Percentiles rank a stretch among this genome's conserved stretches.
phyloP scores from a whole-genome alignment of 805 yeast species.

The Monosporozyma solicola region DNA sequence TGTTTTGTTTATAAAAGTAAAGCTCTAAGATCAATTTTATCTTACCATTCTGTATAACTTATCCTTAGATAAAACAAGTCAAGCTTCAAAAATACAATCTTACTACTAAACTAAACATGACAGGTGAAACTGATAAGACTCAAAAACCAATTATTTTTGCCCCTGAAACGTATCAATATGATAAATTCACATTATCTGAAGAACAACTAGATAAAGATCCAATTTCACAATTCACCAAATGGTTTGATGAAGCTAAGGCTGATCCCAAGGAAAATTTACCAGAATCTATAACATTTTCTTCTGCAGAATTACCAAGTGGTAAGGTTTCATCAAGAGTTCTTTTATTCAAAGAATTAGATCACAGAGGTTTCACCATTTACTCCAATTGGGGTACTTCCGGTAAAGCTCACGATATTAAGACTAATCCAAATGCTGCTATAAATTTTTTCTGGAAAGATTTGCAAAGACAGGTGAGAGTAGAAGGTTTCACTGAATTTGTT shows the following conservation, averaged over 20 bases:
- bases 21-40: background rate
- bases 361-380: conserved; percentile 73
- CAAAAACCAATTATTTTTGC: conserved; percentile 46
- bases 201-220: conserved; percentile 51
- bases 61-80: background rate
- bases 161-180: conserved; percentile 83
- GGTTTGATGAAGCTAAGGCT: conserved; percentile 74
- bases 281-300: conserved; percentile 79
- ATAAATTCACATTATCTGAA: conserved; percentile 51
- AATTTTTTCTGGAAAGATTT: conserved; percentile 87
- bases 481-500: conserved; percentile 72
- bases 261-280: conserved; percentile 53
- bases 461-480: conserved; percentile 90
- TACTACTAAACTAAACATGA: conserved; percentile 6
- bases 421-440: conserved; percentile 74
- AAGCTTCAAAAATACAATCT: background rate
- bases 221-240: conserved; percentile 63
- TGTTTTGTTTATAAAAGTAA: background rate
- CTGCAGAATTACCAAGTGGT: conserved; percentile 86
- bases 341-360: conserved; percentile 81
- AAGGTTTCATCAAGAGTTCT: conserved; percentile 78
- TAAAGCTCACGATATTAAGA: conserved; percentile 59
- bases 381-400: conserved; percentile 89
- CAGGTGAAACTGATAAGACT: conserved; percentile 16
- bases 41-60: background rate